phyloP scores from a whole-genome alignment of 2,329 filamentous ascomycete genomes.

The Cladosporium sp. region DNA sequence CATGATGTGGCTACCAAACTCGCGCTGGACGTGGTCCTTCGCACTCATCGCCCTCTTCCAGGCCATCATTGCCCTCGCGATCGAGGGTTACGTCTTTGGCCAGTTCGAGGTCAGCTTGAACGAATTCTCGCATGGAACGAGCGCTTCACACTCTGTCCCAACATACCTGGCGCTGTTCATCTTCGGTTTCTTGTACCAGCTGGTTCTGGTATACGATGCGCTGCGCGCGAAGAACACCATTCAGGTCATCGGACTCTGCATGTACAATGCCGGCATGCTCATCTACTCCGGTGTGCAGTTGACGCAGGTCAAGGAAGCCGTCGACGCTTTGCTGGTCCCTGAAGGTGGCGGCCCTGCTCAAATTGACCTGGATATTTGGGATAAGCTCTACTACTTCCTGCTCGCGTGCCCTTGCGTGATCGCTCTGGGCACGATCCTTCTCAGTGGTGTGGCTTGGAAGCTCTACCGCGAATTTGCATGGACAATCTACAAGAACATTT shows the following conservation, averaged over 20 bases:
- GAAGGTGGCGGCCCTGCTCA: conserved; percentile 32
- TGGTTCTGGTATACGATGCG: conserved; percentile 89
- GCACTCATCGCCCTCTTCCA: conserved; percentile 70
- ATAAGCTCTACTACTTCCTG: conserved; percentile 67
- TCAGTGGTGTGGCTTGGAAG: conserved; percentile 84
- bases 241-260: conserved; percentile 90
- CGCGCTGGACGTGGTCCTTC: conserved; percentile 86
- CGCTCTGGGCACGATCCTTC: conserved; percentile 65
- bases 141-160: conserved; percentile 65
- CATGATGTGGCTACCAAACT: conserved; percentile 73
- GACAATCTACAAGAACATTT: conserved; percentile 99
- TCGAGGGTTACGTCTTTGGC: conserved; percentile 89
- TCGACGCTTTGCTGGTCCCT: conserved; percentile 46
- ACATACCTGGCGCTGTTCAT: conserved; percentile 96
- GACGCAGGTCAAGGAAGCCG: conserved; percentile 78
- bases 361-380: conserved; percentile 59
- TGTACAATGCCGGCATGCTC: conserved; percentile 87
- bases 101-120: conserved; percentile 66
- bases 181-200: conserved; percentile 91
- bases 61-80: conserved; percentile 71
- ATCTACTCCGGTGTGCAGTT: conserved; percentile 92
- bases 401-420: conserved; percentile 84
- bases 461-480: conserved; percentile 98
- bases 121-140: conserved; percentile 23
- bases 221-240: conserved; percentile 96